Percentiles rank a stretch among this genome's conserved stretches.
Conservation (phyloP, 169 alveolate species). For the Plasmodium falciparum region DNA sequence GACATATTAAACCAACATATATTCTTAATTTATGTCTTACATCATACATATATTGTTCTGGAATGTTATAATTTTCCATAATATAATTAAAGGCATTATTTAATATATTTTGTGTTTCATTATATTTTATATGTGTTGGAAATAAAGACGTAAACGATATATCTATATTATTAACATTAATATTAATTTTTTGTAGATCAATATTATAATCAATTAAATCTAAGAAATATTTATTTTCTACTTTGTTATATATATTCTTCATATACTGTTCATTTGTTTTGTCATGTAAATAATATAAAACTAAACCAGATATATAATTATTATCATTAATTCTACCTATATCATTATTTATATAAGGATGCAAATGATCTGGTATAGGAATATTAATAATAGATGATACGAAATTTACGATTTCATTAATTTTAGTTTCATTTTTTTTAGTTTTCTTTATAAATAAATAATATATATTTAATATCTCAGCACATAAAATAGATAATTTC, state of each 20-base stretch:
- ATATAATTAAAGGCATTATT: slow-evolving; percentile 44
- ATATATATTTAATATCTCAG: slow-evolving; percentile 64
- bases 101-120: slow-evolving; percentile 18
- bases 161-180: slow-evolving; percentile 28
- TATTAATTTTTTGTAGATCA: slow-evolving; percentile 23
- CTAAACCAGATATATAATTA: slow-evolving; percentile 61
- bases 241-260: slow-evolving; percentile 47
- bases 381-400: slow-evolving; percentile 39
- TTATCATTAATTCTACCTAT: slow-evolving; percentile 58
- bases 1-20: slow-evolving; percentile 70
- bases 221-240: slow-evolving; percentile 47
- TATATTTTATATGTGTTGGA: slow-evolving; percentile 52
- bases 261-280: slow-evolving; percentile 28
- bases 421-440: slow-evolving; percentile 71
- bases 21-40: slow-evolving; percentile 72
- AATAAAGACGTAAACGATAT: slow-evolving; percentile 59
- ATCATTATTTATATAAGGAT: slow-evolving; percentile 67
- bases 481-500: slow-evolving; percentile 61
- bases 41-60: slow-evolving; percentile 44
- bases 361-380: slow-evolving; percentile 49
- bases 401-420: slow-evolving; percentile 53
- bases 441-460: slow-evolving; percentile 67
- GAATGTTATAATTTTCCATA: slow-evolving; percentile 14
- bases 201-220: slow-evolving; percentile 51
- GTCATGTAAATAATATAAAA: slow-evolving; percentile 68